Evolutionary conservation across 2,329 filamentous ascomycete genomes (phyloP).

Genomic region (Aspergillus sclerotialis): DNA sequence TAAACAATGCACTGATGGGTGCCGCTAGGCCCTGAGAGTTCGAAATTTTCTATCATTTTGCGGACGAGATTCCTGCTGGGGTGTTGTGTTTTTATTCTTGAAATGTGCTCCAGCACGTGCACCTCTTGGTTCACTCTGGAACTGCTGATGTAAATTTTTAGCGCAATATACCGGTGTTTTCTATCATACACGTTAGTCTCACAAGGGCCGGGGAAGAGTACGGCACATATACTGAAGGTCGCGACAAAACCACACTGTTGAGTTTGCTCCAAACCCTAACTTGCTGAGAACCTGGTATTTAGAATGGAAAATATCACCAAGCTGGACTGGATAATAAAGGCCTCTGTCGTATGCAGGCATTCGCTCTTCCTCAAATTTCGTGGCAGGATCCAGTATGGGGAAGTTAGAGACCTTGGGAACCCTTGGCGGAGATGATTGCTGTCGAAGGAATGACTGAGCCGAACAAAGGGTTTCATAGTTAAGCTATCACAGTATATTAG

Average conservation of each 20-base stretch:
- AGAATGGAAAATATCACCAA: conserved; percentile 7
- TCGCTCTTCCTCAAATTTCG: conserved; percentile 4
- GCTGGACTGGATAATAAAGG: conserved; percentile 4
- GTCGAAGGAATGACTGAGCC: background rate
- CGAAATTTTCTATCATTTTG: conserved; percentile 2
- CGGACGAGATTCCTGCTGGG: conserved; percentile 3
- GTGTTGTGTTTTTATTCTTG: conserved; percentile 1
- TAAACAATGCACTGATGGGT: conserved; percentile 5
- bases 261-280: conserved; percentile 12
- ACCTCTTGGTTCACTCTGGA: background rate
- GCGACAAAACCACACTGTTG: conserved; percentile 10
- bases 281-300: conserved; percentile 11
- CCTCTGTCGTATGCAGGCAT: conserved; percentile 4
- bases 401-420: conserved; percentile 1
- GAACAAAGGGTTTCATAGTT: conserved; percentile 1
- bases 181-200: conserved; percentile 1
- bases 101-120: conserved; percentile 1
- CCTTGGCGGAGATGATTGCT: conserved; percentile 1
- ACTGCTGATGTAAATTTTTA: conserved; percentile 2
- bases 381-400: background rate
- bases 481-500: too few relatives aligned
- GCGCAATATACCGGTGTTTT: conserved; percentile 4
- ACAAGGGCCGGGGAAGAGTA: background rate
- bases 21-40: conserved; percentile 1
- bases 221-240: conserved; percentile 4